A percentile compares a stretch with the other conserved stretches of the same genome.
These are phyloP conservation scores for Arthrobotrys sphaeroides DNA, from an alignment of 2,329 filamentous ascomycete genomes.

Conservation along the genomic window DNA sequence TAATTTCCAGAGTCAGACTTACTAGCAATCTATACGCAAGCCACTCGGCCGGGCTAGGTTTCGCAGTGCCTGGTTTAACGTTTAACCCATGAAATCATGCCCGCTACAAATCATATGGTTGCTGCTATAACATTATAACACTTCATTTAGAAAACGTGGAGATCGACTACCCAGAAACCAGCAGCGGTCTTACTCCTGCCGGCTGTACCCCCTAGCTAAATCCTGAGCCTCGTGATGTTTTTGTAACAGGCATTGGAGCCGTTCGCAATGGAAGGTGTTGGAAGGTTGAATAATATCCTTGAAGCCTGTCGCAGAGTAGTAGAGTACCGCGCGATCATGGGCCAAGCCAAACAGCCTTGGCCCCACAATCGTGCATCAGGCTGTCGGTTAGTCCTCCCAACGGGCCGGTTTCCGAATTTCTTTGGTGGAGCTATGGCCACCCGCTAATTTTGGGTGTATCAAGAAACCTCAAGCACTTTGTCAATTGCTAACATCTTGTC, in stretches of 20 bases:
- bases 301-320: conserved; percentile 18
- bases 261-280: conserved; percentile 24
- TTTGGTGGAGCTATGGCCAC: conserved; percentile 17
- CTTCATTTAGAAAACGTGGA: conserved; percentile 53
- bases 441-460: conserved; percentile 48
- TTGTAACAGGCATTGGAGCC: conserved; percentile 3
- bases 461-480: conserved; percentile 22
- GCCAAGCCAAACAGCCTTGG: conserved; percentile 28
- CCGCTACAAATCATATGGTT: background rate
- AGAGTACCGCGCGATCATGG: conserved; percentile 22
- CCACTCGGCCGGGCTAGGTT: conserved; percentile 18
- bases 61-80: conserved; percentile 7
- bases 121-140: conserved; percentile 16
- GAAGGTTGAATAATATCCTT: conserved; percentile 19
- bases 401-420: conserved; percentile 49
- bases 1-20: background rate
- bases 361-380: conserved; percentile 44
- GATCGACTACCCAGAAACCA: conserved; percentile 8
- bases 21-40: conserved; percentile 5
- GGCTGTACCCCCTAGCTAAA: conserved; percentile 3
- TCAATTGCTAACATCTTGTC: conserved; percentile 6
- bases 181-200: conserved; percentile 24
- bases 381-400: conserved; percentile 24
- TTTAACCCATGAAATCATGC: conserved; percentile 22
- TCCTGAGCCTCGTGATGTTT: conserved; percentile 40